These are phyloP conservation scores for Polyplosphaeria fusca DNA, from an alignment of 495 filamentous ascomycete species.

Conservation along the genomic window DNA sequence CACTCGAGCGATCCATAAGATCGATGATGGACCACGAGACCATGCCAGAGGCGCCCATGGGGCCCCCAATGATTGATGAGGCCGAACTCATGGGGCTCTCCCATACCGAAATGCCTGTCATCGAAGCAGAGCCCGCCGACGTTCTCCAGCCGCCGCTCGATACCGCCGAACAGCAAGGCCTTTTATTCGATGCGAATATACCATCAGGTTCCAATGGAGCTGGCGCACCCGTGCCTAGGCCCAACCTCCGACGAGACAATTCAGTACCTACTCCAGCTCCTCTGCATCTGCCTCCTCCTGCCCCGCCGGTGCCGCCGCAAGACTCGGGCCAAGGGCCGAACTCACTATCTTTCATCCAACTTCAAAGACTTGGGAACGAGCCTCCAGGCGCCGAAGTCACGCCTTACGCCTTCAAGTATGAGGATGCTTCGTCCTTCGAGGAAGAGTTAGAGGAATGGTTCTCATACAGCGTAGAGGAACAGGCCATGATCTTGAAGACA, in stretches of 20 bases:
- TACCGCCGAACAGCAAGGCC: slow-evolving; percentile 32
- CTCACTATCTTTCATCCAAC: slow-evolving; percentile 77
- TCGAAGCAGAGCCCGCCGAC: slow-evolving; percentile 14
- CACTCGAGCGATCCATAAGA: not conserved
- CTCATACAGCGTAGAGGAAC: slow-evolving; percentile 76
- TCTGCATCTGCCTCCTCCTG: slow-evolving; percentile 57
- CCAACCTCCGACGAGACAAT: slow-evolving; percentile 55
- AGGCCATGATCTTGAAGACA: slow-evolving; percentile 61
- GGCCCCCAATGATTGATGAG: slow-evolving; percentile 27
- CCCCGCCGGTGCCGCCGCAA: slow-evolving; percentile 52
- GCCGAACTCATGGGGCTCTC: slow-evolving; percentile 29
- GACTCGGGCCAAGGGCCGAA: slow-evolving; percentile 55
- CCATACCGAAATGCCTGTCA: slow-evolving; percentile 11
- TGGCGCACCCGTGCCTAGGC: slow-evolving; percentile 41
- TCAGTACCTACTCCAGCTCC: slow-evolving; percentile 52
- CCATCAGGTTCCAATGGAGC: slow-evolving; percentile 9
- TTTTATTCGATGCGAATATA: slow-evolving; percentile 16
- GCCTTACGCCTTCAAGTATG: slow-evolving; percentile 91
- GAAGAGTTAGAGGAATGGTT: slow-evolving; percentile 98
- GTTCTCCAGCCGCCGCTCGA: slow-evolving; percentile 23
- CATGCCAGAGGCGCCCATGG: slow-evolving; percentile 17
- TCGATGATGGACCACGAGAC: slow-evolving; percentile 16
- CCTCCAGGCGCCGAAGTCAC: slow-evolving; percentile 73
- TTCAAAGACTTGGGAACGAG: slow-evolving; percentile 75
- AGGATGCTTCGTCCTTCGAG: slow-evolving; percentile 72